Conservation (phyloP, 2,329 filamentous ascomycete species). For the Penicillium psychrosexuale region DNA sequence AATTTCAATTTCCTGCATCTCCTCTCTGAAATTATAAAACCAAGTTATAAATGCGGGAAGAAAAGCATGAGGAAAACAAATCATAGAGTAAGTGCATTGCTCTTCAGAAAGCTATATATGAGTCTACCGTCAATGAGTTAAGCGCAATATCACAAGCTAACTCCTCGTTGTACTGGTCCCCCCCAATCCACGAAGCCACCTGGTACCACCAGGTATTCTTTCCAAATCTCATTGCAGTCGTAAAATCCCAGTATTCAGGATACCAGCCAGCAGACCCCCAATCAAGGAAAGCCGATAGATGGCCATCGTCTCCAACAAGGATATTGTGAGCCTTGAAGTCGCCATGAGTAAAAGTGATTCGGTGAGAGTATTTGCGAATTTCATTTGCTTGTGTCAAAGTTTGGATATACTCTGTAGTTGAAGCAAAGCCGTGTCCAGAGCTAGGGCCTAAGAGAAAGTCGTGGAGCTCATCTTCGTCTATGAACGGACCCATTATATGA, state of each 20-base stretch:
- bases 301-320: slow-evolving; percentile 15
- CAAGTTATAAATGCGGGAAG: too few species aligned
- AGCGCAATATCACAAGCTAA: slow-evolving; percentile 25
- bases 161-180: slow-evolving; percentile 21
- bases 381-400: slow-evolving; percentile 22
- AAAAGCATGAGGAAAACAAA: too few species aligned
- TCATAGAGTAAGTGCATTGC: too few species aligned
- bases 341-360: slow-evolving; percentile 21
- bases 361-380: slow-evolving; percentile 4
- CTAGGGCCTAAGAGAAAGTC: slow-evolving; percentile 29
- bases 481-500: slow-evolving; percentile 34
- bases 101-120: slow-evolving; percentile 21
- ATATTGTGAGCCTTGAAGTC: slow-evolving; percentile 24
- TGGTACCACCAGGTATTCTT: slow-evolving; percentile 25
- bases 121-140: slow-evolving; percentile 27
- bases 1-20: not conserved
- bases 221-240: slow-evolving; percentile 24
- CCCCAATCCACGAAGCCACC: slow-evolving; percentile 24
- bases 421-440: slow-evolving; percentile 30
- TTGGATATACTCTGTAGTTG: slow-evolving; percentile 25
- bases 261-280: slow-evolving; percentile 12
- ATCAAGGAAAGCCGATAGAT: slow-evolving; percentile 12
- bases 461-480: slow-evolving; percentile 27
- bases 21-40: too few species aligned
- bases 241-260: slow-evolving; percentile 19